Percentiles rank a stretch among this genome's conserved stretches.
phyloP scores from a whole-genome alignment of 1,284 basidiomycete genomes.

The Irpex sp. region DNA sequence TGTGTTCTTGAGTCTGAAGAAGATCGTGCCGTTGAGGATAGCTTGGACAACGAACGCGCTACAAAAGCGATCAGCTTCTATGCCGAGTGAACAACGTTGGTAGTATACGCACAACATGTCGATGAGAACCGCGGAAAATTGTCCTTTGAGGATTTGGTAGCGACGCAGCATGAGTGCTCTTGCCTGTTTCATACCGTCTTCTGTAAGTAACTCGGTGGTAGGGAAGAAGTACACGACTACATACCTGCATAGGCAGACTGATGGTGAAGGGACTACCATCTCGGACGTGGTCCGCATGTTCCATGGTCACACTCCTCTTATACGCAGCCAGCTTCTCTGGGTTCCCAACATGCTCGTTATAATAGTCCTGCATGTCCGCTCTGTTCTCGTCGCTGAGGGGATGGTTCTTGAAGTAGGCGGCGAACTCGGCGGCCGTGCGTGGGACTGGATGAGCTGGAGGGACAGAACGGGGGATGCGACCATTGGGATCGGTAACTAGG shows the following conservation, averaged over 20 bases:
- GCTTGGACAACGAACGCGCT: conserved; percentile 15
- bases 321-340: conserved; percentile 34
- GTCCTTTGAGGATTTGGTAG: conserved; percentile 64
- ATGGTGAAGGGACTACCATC: conserved; percentile 29
- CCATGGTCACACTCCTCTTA: conserved; percentile 45
- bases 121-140: conserved; percentile 38
- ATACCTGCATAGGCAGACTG: conserved; percentile 49
- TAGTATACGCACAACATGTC: conserved; percentile 14
- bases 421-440: conserved; percentile 47
- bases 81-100: background rate
- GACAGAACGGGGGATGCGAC: conserved; percentile 39
- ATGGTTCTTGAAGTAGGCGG: conserved; percentile 42
- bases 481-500: conserved; percentile 30
- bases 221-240: conserved; percentile 29
- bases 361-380: conserved; percentile 43
- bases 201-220: background rate
- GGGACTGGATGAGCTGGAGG: conserved; percentile 36
- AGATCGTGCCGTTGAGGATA: conserved; percentile 57
- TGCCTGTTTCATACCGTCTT: background rate
- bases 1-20: conserved; percentile 55
- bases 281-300: conserved; percentile 38
- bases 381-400: conserved; percentile 35
- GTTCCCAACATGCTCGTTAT: conserved; percentile 31
- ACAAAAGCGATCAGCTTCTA: background rate
- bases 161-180: conserved; percentile 54